phyloP scores from a whole-genome alignment of 2,329 filamentous ascomycete species.

The Dactylellina sp. region DNA sequence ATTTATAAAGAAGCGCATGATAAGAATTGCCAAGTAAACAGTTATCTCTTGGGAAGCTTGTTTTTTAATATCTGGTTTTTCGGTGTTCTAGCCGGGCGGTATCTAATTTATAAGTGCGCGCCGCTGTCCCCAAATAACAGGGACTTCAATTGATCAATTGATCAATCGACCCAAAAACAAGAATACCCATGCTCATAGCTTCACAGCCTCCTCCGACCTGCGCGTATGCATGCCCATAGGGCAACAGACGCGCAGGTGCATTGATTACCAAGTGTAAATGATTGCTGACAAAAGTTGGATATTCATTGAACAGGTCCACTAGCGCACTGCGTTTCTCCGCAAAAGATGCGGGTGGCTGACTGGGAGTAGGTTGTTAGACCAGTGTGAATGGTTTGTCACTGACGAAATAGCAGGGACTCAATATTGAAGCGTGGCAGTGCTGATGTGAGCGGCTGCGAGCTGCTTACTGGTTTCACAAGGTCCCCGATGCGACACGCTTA shows the following conservation, averaged over 20 bases:
- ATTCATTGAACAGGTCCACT: background rate
- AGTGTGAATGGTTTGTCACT: background rate
- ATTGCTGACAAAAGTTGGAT: constrained; percentile 25
- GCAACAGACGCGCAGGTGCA: background rate
- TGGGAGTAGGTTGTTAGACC: background rate
- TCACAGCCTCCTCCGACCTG: constrained; percentile 3
- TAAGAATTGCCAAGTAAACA: constrained; percentile 14
- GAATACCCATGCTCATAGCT: background rate
- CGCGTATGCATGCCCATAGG: background rate
- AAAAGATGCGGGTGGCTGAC: constrained; percentile 42
- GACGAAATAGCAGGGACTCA: background rate
- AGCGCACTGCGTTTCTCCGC: background rate
- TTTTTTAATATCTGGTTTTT: background rate
- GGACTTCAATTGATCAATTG: too few relatives aligned
- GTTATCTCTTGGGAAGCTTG: background rate
- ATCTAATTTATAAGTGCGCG: background rate
- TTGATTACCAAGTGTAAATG: constrained; percentile 11
- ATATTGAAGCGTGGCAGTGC: too few relatives aligned
- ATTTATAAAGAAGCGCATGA: constrained; percentile 25
- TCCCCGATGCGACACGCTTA: too few relatives aligned
- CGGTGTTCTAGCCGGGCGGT: too few relatives aligned
- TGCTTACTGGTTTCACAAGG: too few relatives aligned
- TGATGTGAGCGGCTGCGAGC: too few relatives aligned
- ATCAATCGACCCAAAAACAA: background rate
- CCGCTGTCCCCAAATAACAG: too few relatives aligned